Base-by-base conservation (phyloP, 345 rosid genomes). In the Citrus medica region DNA sequence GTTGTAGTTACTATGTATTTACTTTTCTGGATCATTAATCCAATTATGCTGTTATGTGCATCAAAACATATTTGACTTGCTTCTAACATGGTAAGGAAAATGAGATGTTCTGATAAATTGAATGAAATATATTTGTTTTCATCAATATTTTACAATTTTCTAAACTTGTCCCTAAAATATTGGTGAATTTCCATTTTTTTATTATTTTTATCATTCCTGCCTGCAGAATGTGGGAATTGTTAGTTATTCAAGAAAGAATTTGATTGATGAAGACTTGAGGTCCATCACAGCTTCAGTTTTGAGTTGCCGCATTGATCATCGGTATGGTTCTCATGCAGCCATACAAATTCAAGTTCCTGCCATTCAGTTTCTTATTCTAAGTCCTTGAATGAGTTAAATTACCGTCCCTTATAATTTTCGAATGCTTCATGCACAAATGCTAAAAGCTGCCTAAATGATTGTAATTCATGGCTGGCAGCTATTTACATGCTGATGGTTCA, bases 241-340 rank as follows among this genome's bases (percentile, higher is more conserved):
- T 71, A 94, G 96, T 79, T 88, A 88, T 85, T 92, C 96, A 17
- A 92, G 98, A 85, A 92, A 92, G 84, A 60, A 92, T 80, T 71
- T 85, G 71, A 90, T 89, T 1, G 93, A 90, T 79, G 90, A 88
- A 81, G 94, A 92, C 69, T 84, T 92, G 77, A 88, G 98, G 85
- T 84, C 86, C 74, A 85, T 89, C 77, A 89, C 88, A 74, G 91
- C 94, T 27, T 88, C 91, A 42, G 90, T 84, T 72, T 81, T 93
- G 82, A 89, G 92, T 66, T 89, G 96, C 82, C 91, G 91, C 71
- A 85, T 93, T 73, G 94, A 90, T 89, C 92, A 92, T 86, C 90
- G 0, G 90, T 90, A 84, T 35, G 77, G 78, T 84, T 76, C 80
- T 85, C 61, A 67, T 75, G 24, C 67, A 55, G 8, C 35, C 62